Evolutionary conservation across 2,329 filamentous ascomycete species (phyloP).

Genomic region (Phialophora chinensis): DNA sequence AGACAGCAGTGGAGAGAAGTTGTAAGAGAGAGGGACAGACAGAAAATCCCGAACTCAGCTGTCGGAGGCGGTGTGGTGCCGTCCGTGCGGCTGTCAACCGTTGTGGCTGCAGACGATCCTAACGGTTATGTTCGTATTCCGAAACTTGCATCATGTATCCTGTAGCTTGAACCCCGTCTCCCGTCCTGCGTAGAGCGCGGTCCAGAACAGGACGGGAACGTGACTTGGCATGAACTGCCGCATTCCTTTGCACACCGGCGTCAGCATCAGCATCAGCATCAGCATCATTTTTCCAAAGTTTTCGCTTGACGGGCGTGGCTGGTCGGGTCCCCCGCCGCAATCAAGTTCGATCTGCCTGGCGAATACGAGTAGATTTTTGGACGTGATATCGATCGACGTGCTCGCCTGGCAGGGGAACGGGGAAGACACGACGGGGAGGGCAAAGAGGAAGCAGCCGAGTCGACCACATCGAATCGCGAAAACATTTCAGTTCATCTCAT

Average conservation of each 20-base stretch:
- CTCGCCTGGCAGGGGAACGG: background rate
- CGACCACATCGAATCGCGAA: background rate
- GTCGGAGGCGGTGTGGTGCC: background rate
- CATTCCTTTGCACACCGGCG: background rate
- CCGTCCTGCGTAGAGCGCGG: background rate
- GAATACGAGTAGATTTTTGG: background rate
- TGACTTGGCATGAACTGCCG: background rate
- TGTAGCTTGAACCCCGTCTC: background rate
- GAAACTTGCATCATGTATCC: background rate
- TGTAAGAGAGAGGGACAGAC: slow-evolving; percentile 7
- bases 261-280: too few species aligned
- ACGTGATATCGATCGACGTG: background rate
- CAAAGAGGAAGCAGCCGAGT: background rate
- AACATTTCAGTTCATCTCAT: background rate
- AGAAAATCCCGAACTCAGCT: background rate
- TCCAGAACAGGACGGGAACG: background rate
- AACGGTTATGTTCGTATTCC: background rate
- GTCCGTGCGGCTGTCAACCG: background rate
- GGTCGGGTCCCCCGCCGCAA: background rate
- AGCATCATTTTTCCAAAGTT: background rate
- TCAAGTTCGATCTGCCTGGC: background rate
- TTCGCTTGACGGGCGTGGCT: background rate
- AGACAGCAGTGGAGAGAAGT: slow-evolving; percentile 18
- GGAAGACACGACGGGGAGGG: background rate
- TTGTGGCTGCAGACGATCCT: background rate